phyloP scores from a whole-genome alignment of 768 basidiomycete species.

The Serendipita sp. region DNA sequence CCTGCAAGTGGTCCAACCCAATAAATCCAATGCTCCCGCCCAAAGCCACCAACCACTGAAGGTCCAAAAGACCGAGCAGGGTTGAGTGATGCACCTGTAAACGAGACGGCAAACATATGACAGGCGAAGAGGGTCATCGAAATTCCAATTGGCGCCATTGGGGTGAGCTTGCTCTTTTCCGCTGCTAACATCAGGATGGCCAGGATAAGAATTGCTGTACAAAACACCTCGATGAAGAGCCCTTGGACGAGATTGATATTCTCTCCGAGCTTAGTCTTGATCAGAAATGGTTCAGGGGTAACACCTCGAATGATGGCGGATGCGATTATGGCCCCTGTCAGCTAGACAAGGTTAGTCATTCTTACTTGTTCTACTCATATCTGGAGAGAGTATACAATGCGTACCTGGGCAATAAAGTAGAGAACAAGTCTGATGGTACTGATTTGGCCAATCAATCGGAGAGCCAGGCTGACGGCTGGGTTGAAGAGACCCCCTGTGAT shows the following conservation, averaged over 20 bases:
- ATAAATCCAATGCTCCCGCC: slow-evolving; percentile 39
- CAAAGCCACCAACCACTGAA: slow-evolving; percentile 47
- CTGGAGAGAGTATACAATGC: not conserved
- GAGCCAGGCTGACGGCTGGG: slow-evolving; percentile 42
- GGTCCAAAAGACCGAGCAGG: slow-evolving; percentile 56
- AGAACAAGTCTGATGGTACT: slow-evolving; percentile 39
- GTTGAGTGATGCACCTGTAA: slow-evolving; percentile 53
- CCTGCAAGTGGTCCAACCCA: slow-evolving; percentile 3
- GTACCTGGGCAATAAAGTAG: slow-evolving; percentile 39
- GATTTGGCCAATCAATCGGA: slow-evolving; percentile 40
- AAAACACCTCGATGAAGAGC: slow-evolving; percentile 59
- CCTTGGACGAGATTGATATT: slow-evolving; percentile 39
- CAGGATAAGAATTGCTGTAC: slow-evolving; percentile 31
- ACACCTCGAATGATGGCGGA: slow-evolving; percentile 38
- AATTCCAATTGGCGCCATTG: slow-evolving; percentile 43
- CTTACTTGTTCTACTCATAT: not conserved
- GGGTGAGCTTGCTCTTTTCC: slow-evolving; percentile 49
- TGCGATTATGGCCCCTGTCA: slow-evolving; percentile 42
- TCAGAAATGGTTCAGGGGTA: slow-evolving; percentile 36
- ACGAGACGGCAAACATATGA: slow-evolving; percentile 39
- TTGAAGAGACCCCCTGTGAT: slow-evolving; percentile 52
- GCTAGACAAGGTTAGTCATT: slow-evolving; percentile 8
- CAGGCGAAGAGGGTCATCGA: not conserved
- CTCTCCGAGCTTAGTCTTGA: slow-evolving; percentile 35
- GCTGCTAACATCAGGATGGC: slow-evolving; percentile 59